These are phyloP conservation scores for Candida vartiovaarae DNA, from an alignment of 805 yeast species.

Conservation along the genomic window DNA sequence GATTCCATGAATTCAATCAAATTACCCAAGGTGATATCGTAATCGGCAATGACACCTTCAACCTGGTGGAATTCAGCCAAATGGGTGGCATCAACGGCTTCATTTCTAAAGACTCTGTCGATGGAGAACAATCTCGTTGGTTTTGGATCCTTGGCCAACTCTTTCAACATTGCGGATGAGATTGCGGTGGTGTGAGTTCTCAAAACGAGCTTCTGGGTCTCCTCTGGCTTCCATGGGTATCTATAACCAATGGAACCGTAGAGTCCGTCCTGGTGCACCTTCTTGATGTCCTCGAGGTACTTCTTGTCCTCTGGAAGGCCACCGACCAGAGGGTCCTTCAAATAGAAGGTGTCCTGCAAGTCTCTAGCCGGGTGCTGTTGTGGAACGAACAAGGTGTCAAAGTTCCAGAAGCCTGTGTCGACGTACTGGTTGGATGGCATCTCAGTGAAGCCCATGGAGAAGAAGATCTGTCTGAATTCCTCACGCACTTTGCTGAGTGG, in stretches of 20 bases:
- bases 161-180: conserved; percentile 79
- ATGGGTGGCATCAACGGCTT: conserved; percentile 99
- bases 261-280: conserved; percentile 84
- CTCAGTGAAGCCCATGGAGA: conserved; percentile 96
- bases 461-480: conserved; percentile 96
- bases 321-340: conserved; percentile 85
- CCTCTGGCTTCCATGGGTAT: conserved; percentile 93
- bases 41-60: conserved; percentile 98
- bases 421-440: conserved; percentile 99
- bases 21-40: conserved; percentile 89
- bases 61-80: conserved; percentile 99
- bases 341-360: conserved; percentile 95
- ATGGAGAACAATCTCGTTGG: conserved; percentile 92
- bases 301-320: conserved; percentile 74
- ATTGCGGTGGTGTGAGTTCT: conserved; percentile 98
- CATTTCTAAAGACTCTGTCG: conserved; percentile 98
- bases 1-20: conserved; percentile 97
- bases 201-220: conserved; percentile 83
- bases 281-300: conserved; percentile 71
- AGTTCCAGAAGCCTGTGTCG: conserved; percentile 98
- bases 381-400: conserved; percentile 93
- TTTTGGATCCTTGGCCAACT: conserved; percentile 80
- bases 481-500: conserved; percentile 96
- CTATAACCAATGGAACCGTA: conserved; percentile 96
- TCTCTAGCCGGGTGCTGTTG: conserved; percentile 99